Evolutionary conservation across 495 filamentous ascomycete species (phyloP).

Genomic region (Viridothelium virens): DNA sequence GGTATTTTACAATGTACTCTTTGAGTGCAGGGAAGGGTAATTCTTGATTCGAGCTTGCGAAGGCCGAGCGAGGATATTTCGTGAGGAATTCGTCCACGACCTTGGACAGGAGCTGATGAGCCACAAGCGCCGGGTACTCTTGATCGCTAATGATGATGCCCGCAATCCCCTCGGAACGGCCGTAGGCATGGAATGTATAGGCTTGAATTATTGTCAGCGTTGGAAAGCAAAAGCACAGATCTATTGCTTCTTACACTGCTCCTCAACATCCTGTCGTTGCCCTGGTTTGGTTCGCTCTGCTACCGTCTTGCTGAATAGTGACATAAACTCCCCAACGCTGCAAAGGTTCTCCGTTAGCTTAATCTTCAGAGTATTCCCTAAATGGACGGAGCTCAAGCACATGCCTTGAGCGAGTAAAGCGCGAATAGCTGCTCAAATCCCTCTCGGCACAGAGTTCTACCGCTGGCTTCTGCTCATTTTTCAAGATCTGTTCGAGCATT

Average conservation of each 20-base stretch:
- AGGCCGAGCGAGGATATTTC: slow-evolving; percentile 61
- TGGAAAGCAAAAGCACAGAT: not conserved
- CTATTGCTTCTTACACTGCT: slow-evolving; percentile 53
- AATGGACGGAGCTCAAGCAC: slow-evolving; percentile 2
- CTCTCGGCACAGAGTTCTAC: slow-evolving; percentile 73
- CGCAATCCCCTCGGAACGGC: slow-evolving; percentile 75
- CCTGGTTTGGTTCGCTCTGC: slow-evolving; percentile 81
- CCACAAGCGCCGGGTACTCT: slow-evolving; percentile 81
- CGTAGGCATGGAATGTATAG: slow-evolving; percentile 86
- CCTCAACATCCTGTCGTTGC: slow-evolving; percentile 83
- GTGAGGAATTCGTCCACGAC: slow-evolving; percentile 88
- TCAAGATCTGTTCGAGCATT: slow-evolving; percentile 55
- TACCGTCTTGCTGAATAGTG: slow-evolving; percentile 58
- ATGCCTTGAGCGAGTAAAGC: slow-evolving; percentile 68
- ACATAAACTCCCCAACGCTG: slow-evolving; percentile 60
- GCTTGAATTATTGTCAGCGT: slow-evolving; percentile 35
- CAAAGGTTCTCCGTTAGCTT: slow-evolving; percentile 4
- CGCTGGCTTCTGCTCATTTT: slow-evolving; percentile 70
- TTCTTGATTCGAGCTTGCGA: slow-evolving; percentile 47
- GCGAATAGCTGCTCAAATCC: slow-evolving; percentile 70
- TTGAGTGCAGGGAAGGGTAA: slow-evolving; percentile 62
- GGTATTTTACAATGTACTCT: slow-evolving; percentile 49
- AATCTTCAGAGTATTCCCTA: no score
- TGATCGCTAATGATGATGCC: slow-evolving; percentile 85
- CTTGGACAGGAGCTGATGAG: slow-evolving; percentile 90